Percentiles rank a stretch among this genome's conserved stretches.
Evolutionary conservation across 108 stramenopile genomes (phyloP).

Genomic region (Skeletonema menzelii): DNA sequence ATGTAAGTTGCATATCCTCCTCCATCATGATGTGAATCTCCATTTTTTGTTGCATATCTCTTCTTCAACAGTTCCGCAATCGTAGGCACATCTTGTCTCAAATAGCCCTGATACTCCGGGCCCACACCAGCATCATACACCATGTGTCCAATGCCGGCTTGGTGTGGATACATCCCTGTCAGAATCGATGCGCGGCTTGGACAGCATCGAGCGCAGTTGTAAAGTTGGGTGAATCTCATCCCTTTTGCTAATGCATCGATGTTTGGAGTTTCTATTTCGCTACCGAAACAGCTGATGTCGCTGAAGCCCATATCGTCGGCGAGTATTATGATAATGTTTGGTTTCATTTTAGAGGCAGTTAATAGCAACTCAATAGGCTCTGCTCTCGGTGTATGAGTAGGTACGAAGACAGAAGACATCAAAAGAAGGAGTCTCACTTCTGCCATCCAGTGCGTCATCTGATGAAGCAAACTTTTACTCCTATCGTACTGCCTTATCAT

Average conservation of each 20-base stretch:
- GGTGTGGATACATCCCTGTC: conserved; percentile 50
- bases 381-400: no score
- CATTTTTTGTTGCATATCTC: not conserved
- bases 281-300: conserved; percentile 45
- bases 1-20: conserved; percentile 46
- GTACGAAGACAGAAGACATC: no score
- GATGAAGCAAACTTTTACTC: no score
- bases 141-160: conserved; percentile 54
- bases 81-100: conserved; percentile 29
- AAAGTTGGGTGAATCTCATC: conserved; percentile 43
- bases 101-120: conserved; percentile 43
- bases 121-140: conserved; percentile 48
- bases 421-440: no score
- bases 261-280: conserved; percentile 42
- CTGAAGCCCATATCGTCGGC: conserved; percentile 46
- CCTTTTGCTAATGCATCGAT: conserved; percentile 36
- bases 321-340: conserved; percentile 46
- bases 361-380: not conserved
- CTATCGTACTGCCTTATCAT: no score
- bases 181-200: conserved; percentile 41
- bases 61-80: conserved; percentile 42
- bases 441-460: no score
- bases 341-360: not conserved
- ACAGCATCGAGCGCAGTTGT: conserved; percentile 53
- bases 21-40: not conserved